Percentiles rank a stretch among this genome's conserved stretches.
Conservation (phyloP, 78 protist genomes). For the Paratrimastix pyriformis region DNA sequence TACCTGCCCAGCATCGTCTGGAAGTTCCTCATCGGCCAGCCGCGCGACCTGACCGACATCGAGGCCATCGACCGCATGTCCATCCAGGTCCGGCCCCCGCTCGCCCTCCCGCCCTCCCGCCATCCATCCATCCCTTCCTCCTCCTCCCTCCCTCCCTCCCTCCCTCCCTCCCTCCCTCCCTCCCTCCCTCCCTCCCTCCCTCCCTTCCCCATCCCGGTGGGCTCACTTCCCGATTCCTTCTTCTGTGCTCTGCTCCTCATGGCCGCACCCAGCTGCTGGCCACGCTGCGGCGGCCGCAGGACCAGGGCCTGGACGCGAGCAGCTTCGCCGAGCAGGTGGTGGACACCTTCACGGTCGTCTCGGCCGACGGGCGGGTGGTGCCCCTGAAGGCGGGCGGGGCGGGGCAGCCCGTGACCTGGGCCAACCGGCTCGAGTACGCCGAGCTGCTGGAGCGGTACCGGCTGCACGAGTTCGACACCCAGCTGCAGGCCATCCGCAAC, state of each 20-base stretch:
- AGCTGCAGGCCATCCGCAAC: neutral
- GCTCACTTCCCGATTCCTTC: too few relatives aligned
- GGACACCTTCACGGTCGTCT: neutral
- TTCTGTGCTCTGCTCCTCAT: too few relatives aligned
- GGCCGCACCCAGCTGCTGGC: too few relatives aligned
- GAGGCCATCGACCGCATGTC: neutral
- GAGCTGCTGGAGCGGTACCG: neutral
- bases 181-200: too few relatives aligned
- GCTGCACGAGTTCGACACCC: neutral
- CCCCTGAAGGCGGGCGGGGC: neutral
- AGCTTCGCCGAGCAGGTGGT: too few relatives aligned
- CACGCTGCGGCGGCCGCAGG: neutral
- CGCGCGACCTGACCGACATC: neutral
- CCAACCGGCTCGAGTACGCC: neutral
- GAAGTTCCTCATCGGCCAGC: neutral
- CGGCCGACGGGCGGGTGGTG: neutral
- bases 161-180: too few relatives aligned
- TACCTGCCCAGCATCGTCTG: slow-evolving; percentile 24
- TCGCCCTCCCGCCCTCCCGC: too few relatives aligned
- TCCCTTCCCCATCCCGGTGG: too few relatives aligned
- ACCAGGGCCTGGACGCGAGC: neutral
- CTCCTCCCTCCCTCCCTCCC: too few relatives aligned
- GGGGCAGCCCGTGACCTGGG: neutral
- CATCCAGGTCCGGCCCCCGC: neutral
- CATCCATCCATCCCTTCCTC: too few relatives aligned